A percentile compares a stretch with the other conserved stretches of the same genome.
phyloP scores from a whole-genome alignment of 2,329 filamentous ascomycete genomes.

The Microsporum ferrugineum region DNA sequence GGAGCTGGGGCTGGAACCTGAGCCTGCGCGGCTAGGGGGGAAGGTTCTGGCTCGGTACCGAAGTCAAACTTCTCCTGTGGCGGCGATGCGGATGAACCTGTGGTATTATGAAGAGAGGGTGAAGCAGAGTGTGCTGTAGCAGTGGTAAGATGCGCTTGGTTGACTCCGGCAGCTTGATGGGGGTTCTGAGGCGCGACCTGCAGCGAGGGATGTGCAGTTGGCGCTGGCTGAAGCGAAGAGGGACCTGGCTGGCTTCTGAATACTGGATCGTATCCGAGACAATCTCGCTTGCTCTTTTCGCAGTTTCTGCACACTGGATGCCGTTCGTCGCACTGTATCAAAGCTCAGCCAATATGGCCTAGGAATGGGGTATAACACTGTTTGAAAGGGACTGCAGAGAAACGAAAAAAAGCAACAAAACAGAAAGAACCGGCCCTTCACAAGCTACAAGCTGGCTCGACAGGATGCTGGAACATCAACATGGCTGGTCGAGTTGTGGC shows the following conservation, averaged over 20 bases:
- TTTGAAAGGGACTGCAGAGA: neutral
- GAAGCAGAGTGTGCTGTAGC: slow-evolving; percentile 6
- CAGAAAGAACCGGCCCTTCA: neutral
- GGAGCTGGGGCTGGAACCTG: neutral
- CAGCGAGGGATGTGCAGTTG: slow-evolving; percentile 32
- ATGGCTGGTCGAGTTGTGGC: neutral
- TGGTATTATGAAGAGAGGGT: slow-evolving; percentile 5
- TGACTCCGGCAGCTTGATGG: slow-evolving; percentile 22
- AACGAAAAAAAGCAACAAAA: neutral
- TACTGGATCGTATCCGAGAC: slow-evolving; percentile 56
- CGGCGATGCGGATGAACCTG: slow-evolving; percentile 1
- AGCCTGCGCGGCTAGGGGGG: neutral
- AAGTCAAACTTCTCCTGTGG: slow-evolving; percentile 2
- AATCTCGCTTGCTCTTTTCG: slow-evolving; percentile 56
- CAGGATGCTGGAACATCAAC: neutral
- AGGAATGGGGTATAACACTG: slow-evolving; percentile 6
- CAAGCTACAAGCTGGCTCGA: neutral
- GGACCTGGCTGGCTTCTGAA: slow-evolving; percentile 62
- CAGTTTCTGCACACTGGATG: slow-evolving; percentile 75
- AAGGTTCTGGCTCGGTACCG: neutral
- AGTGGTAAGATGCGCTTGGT: neutral
- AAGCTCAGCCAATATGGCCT: neutral
- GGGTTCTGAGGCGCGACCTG: slow-evolving; percentile 32
- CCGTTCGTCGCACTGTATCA: slow-evolving; percentile 76
- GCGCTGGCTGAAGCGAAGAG: slow-evolving; percentile 54